phyloP scores from a whole-genome alignment of 345 rosid genomes.

The Populus ilicifolia region DNA sequence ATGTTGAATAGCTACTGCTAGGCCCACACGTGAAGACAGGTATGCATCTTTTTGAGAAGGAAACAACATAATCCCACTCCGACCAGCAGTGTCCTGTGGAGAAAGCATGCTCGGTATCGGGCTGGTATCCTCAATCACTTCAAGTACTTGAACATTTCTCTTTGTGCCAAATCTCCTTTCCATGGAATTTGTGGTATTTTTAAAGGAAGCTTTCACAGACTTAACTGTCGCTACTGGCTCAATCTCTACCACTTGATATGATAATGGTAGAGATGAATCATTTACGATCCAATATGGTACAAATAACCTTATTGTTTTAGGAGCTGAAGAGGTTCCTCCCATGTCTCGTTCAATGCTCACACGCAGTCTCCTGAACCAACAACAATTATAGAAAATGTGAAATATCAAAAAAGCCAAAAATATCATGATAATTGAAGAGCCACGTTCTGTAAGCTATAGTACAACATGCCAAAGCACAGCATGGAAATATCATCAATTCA shows the following conservation, averaged over 20 bases:
- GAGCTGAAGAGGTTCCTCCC: slow-evolving; percentile 82
- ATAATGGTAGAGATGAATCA: slow-evolving; percentile 68
- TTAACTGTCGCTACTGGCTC: slow-evolving; percentile 71
- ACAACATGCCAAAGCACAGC: no score
- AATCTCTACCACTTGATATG: slow-evolving; percentile 82
- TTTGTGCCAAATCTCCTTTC: slow-evolving; percentile 50
- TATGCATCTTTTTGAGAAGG: slow-evolving; percentile 80
- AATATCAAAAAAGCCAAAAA: not conserved
- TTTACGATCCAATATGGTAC: slow-evolving; percentile 96
- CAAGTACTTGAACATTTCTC: slow-evolving; percentile 71
- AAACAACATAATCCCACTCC: slow-evolving; percentile 61
- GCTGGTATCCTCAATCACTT: slow-evolving; percentile 80
- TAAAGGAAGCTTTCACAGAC: slow-evolving; percentile 54
- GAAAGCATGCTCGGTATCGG: slow-evolving; percentile 95
- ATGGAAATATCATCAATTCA: not conserved
- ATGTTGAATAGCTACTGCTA: slow-evolving; percentile 71
- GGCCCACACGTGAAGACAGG: slow-evolving; percentile 70
- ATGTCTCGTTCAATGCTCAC: slow-evolving; percentile 89
- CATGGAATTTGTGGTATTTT: slow-evolving; percentile 47
- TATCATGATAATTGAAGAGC: not conserved
- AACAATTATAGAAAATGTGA: not conserved
- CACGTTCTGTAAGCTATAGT: no score
- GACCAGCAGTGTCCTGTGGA: slow-evolving; percentile 80
- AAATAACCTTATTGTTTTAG: slow-evolving; percentile 80
- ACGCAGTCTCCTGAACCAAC: slow-evolving; percentile 70